These are phyloP conservation scores for Polygonum aviculare DNA, from an alignment of 148 eudicot species.

Conservation along the genomic window DNA sequence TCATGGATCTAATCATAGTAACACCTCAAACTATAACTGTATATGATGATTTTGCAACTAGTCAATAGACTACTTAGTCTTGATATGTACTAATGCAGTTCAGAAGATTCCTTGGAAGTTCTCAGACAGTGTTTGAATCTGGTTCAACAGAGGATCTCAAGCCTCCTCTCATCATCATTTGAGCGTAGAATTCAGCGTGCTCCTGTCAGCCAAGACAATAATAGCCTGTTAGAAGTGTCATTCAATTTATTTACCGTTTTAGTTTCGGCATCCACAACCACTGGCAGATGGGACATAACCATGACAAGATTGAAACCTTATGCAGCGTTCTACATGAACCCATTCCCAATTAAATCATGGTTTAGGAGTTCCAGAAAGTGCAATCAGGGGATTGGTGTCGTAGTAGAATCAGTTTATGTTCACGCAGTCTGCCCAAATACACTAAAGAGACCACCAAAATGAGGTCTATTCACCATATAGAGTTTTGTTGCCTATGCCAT, in stretches of 20 bases:
- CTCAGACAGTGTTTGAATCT: conserved; percentile 26
- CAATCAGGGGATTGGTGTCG: not conserved
- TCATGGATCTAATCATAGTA: not conserved
- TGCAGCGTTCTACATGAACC: not conserved
- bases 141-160: conserved; percentile 33
- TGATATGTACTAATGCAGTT: not conserved
- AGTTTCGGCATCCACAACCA: not conserved
- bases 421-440: not conserved
- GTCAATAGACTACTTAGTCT: not conserved
- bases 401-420: not conserved
- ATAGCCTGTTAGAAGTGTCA: not conserved
- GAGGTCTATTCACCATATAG: not conserved
- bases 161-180: conserved; percentile 34
- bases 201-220: conserved; percentile 21
- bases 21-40: not conserved
- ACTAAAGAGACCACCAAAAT: not conserved
- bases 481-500: not conserved
- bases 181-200: conserved; percentile 37
- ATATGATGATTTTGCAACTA: not conserved
- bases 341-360: not conserved
- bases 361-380: not conserved
- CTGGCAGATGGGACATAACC: not conserved
- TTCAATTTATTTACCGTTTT: not conserved
- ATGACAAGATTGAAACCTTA: not conserved
- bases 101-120: not conserved